These are phyloP conservation scores for Pseudozyma pruni DNA, from an alignment of 1,284 basidiomycete genomes.

Conservation along the genomic window DNA sequence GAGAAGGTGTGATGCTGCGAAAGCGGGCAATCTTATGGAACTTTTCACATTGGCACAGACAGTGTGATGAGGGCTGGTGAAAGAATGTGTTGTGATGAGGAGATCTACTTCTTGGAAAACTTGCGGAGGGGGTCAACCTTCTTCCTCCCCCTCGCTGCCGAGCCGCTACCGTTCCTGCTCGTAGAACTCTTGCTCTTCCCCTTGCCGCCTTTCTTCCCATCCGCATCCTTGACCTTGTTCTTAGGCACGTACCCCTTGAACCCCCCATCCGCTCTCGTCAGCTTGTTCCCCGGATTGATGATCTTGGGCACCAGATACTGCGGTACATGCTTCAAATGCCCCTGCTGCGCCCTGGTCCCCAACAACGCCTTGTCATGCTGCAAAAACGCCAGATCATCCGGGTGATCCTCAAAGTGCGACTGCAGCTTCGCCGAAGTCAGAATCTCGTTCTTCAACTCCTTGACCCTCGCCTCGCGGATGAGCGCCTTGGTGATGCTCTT, in stretches of 20 bases:
- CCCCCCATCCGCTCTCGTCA: neutral
- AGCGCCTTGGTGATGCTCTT: constrained; percentile 85
- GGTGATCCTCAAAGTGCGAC: constrained; percentile 98
- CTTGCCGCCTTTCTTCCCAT: constrained; percentile 1
- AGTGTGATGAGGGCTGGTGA: no score
- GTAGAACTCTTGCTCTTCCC: constrained; percentile 12
- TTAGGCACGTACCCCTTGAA: constrained; percentile 38
- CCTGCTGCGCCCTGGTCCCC: constrained; percentile 79
- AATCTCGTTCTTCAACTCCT: constrained; percentile 93
- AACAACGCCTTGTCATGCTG: constrained; percentile 94
- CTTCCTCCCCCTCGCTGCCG: constrained; percentile 18
- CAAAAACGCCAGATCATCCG: constrained; percentile 89
- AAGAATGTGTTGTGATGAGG: no score
- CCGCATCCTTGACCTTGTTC: constrained; percentile 18
- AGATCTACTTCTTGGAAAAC: constrained; percentile 51
- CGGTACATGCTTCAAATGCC: constrained; percentile 94
- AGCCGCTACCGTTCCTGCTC: neutral
- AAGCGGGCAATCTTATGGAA: no score
- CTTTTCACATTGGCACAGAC: no score
- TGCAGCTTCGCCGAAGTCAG: constrained; percentile 92
- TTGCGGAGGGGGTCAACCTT: constrained; percentile 56
- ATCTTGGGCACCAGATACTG: constrained; percentile 90
- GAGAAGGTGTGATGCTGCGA: no score
- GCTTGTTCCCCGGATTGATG: constrained; percentile 65
- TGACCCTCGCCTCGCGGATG: constrained; percentile 89